Evolutionary conservation across 2,329 filamentous ascomycete species (phyloP).

Genomic region (Rasamsonia emersonii): DNA sequence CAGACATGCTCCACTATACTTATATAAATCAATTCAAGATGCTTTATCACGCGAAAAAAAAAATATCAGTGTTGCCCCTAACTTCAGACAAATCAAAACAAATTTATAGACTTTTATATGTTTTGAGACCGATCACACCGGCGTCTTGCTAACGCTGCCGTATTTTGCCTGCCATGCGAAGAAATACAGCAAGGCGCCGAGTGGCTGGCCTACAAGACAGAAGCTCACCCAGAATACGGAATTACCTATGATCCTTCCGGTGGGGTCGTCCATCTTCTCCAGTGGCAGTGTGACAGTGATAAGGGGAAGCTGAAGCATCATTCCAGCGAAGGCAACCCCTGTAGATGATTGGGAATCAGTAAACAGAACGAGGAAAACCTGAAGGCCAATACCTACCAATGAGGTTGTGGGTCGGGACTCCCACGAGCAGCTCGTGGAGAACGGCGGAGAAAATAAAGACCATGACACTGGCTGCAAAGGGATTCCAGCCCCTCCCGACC

Average conservation of each 20-base stretch:
- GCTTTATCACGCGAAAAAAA: no score
- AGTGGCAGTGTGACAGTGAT: constrained; percentile 72
- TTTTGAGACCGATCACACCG: constrained; percentile 8
- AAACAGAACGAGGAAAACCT: not conserved
- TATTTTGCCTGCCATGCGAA: constrained; percentile 99
- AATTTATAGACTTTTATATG: constrained; percentile 4
- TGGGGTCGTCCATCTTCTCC: constrained; percentile 66
- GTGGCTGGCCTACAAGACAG: constrained; percentile 86
- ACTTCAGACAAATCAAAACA: constrained; percentile 5
- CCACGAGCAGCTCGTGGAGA: constrained; percentile 85
- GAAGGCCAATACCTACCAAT: constrained; percentile 51
- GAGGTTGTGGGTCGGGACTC: constrained; percentile 88
- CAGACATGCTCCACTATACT: no score
- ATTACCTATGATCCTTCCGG: constrained; percentile 77
- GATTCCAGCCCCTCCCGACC: constrained; percentile 71
- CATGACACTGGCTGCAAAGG: constrained; percentile 60
- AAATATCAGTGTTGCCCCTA: not conserved
- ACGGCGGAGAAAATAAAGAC: constrained; percentile 86
- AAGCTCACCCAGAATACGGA: constrained; percentile 96
- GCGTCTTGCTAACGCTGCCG: constrained; percentile 58
- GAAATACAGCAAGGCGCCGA: constrained; percentile 88
- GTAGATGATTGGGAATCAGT: constrained; percentile 7
- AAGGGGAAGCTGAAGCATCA: constrained; percentile 86
- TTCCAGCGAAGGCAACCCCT: constrained; percentile 88
- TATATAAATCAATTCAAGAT: no score